A percentile compares a stretch with the other conserved stretches of the same genome.
Evolutionary conservation across 164 flowering plant species (phyloP).

Genomic region (Magnolia kwangsiensis): DNA sequence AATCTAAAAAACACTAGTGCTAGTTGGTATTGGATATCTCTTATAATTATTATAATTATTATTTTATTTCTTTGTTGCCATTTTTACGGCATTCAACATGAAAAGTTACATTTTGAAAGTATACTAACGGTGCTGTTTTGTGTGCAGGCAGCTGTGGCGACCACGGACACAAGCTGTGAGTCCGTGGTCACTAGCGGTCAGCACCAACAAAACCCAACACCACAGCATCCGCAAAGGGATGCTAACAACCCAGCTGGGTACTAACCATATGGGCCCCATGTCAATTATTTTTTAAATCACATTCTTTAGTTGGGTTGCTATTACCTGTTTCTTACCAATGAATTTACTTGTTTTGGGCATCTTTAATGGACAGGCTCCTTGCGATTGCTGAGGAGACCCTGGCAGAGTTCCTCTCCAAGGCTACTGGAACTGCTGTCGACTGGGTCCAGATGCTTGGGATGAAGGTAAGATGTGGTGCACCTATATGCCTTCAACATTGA

Average conservation of each 20-base stretch:
- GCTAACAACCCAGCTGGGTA: conserved; percentile 63
- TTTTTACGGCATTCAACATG: no score
- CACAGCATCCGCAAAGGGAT: conserved; percentile 74
- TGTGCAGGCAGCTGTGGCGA: conserved; percentile 50
- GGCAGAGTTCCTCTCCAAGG: conserved; percentile 94
- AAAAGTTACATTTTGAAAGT: neutral
- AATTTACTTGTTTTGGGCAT: conserved; percentile 2
- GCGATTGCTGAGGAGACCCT: conserved; percentile 92
- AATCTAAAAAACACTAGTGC: neutral
- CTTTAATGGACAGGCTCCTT: conserved; percentile 33
- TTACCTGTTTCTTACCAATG: neutral
- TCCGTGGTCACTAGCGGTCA: conserved; percentile 82
- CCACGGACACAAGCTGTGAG: conserved; percentile 86
- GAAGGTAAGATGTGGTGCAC: conserved; percentile 48
- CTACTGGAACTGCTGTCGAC: conserved; percentile 97
- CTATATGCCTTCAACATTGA: neutral
- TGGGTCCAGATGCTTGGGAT: conserved; percentile 99
- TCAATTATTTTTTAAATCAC: neutral
- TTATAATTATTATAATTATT: no score
- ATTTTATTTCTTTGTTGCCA: neutral
- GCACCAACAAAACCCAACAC: conserved; percentile 60
- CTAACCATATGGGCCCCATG: neutral
- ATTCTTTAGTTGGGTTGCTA: neutral
- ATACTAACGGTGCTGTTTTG: neutral
- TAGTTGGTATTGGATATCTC: neutral